Evolutionary conservation across 805 yeast species (phyloP), one percentile per base, ranked within the genome.

Genomic region (Ogataea saltuana): DNA sequence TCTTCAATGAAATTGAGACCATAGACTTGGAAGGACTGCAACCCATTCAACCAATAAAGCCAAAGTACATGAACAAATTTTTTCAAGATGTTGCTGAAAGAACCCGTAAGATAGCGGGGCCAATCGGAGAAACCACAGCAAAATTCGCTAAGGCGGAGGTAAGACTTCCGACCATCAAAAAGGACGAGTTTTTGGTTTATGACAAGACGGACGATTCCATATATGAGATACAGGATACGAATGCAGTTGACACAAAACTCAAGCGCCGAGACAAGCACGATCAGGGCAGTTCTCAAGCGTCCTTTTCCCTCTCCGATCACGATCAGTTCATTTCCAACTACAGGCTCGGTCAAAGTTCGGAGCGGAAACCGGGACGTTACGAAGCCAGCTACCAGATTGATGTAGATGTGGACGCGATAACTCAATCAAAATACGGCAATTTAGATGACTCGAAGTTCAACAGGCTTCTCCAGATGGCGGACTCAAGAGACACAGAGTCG

Each of bases 31-130:
- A 35, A 16, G 10, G 10, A 11, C 4, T n/a, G 20, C 26, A 11
- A n/a, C 26, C 26, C 5, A 9, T 25, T 6, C 9, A 17, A 13
- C 51, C 64, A 4, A 16, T 9, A 6, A 35, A 20, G 30, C 47
- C 44, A 13, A 39, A 36, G 18, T 27, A 20, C 36, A 42, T 46
- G 46, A 49, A 49, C 35, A 36, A 34, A 6, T 64, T 68, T 4
- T 71, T 73, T 44, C 62, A 52, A 13, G 64, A 67, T 41, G 70
- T 74, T 69, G 67, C 72, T 64, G 59, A 59, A 12, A 49, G 59
- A 17, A 59, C 64, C 3, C 60, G 68, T 10, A 56, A 51, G 32
- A 44, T 61, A 4, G 49, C 26, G 10, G 42, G 23, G 16, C 11
- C 13, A 8, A n/a, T 4, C 17, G 27, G 8, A 6, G 23, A 27